A percentile compares a stretch with the other conserved stretches of the same genome.
Conservation (phyloP, 179 eudicot genomes). For the Sideroxylon spinosum region DNA sequence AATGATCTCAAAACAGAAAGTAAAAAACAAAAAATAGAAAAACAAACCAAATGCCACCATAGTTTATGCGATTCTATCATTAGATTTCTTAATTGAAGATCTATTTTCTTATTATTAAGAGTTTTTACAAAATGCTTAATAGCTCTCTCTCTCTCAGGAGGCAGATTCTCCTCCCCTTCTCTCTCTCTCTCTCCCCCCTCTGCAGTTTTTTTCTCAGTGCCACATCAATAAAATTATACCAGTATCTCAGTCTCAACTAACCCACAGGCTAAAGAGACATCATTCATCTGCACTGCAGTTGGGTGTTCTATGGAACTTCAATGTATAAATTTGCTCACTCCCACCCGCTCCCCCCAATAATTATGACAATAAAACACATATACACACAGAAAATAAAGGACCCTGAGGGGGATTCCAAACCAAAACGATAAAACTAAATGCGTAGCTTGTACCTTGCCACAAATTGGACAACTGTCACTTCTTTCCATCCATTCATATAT, state of each 20-base stretch:
- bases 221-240: neutral
- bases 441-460: conserved; percentile 62
- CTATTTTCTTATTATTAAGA: neutral
- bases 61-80: too few species aligned
- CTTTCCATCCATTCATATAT: conserved; percentile 98
- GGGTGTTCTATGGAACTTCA: too few species aligned
- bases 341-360: neutral
- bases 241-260: neutral
- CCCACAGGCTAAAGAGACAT: neutral
- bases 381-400: neutral
- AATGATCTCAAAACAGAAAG: too few species aligned
- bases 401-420: neutral
- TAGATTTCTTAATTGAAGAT: too few species aligned
- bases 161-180: neutral
- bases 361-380: neutral
- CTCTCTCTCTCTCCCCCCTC: neutral
- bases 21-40: too few species aligned
- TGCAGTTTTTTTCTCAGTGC: neutral
- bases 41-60: too few species aligned
- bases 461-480: conserved; percentile 87
- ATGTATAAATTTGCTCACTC: neutral
- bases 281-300: neutral
- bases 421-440: neutral
- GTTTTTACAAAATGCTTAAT: neutral
- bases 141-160: neutral